Evolutionary conservation across 2,329 filamentous ascomycete genomes (phyloP), one percentile per base, ranked within the genome.

Genomic region (Epichloe scottii): DNA sequence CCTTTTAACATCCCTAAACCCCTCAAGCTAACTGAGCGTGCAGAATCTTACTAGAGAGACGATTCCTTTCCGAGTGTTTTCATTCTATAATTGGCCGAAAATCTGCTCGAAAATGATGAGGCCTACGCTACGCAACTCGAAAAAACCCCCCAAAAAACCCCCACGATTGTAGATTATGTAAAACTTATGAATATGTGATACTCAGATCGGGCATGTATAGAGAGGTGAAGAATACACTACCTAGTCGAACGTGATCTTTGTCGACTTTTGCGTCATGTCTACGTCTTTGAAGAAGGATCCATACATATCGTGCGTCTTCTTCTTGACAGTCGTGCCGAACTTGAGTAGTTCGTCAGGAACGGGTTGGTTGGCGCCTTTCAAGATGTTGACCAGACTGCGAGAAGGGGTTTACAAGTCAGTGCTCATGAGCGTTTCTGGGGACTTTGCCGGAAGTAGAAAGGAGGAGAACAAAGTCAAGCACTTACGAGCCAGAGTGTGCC

Each of bases 281-380:
- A 87, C 82, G 60, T 96, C 89, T 70, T 93, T 95, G 76, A 87
- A 95, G 66, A 97, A 97, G 34, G 89, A 89, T 52, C 93, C 93
- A 64, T 97, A 98, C 46, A 87, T 86, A 62, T 89, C 87, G 71
- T 98, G 93, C 46, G 83, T 80, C 89, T 97, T 97, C 81, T 95
- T 96, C 81, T 97, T 98, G 49, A 98, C 93, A 1, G 91, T 97
- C 21, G 89, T 95, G 61, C 93, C 93, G 60, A 96, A 98, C 71
- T 95, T 96, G 66, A 97, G 75, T 38, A 98, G 73, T 26, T 88
- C 86, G 42, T 95, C 89, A 2, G 93, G 93, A 0, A 98, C 88
- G 12, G 82, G 77, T 69, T 98, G 93, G 57, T 89, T 88, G 23
- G 93, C 90, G n/a, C 83, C 87, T 70, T 87, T 94, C 55, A 98